Evolutionary conservation across 2,329 filamentous ascomycete species (phyloP).

Genomic region (Emericellopsis cladophorae): DNA sequence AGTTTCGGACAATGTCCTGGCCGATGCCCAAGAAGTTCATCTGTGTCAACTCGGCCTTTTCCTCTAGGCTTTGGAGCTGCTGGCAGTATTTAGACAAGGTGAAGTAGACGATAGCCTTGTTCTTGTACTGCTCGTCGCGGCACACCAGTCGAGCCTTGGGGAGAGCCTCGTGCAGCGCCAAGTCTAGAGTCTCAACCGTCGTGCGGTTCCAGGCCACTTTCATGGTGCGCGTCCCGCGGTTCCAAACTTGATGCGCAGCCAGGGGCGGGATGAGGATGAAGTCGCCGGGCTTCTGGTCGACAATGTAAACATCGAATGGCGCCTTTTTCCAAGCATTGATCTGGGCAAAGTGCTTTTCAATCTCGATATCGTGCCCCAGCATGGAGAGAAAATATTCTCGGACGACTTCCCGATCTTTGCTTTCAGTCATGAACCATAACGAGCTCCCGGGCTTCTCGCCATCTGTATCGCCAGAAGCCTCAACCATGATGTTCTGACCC

Average conservation of each 20-base stretch:
- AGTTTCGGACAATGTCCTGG: constrained; percentile 27
- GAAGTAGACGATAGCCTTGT: constrained; percentile 89
- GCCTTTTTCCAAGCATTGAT: constrained; percentile 92
- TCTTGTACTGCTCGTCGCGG: constrained; percentile 97
- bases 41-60: constrained; percentile 29
- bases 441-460: constrained; percentile 79
- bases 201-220: constrained; percentile 98
- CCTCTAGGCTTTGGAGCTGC: constrained; percentile 42
- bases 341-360: constrained; percentile 94
- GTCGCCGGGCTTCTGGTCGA: constrained; percentile 82
- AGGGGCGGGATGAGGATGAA: constrained; percentile 88
- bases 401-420: constrained; percentile 79
- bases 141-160: constrained; percentile 85
- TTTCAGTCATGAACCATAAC: constrained; percentile 98
- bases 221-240: constrained; percentile 87
- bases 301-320: constrained; percentile 82
- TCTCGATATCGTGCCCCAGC: constrained; percentile 90
- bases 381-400: constrained; percentile 90
- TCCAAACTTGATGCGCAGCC: constrained; percentile 97
- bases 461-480: constrained; percentile 56
- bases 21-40: constrained; percentile 34
- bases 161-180: constrained; percentile 77
- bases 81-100: constrained; percentile 67
- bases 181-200: constrained; percentile 77
- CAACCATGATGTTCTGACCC: constrained; percentile 97